Conservation (phyloP, 768 basidiomycete species). For the Termitomyces sp. region DNA sequence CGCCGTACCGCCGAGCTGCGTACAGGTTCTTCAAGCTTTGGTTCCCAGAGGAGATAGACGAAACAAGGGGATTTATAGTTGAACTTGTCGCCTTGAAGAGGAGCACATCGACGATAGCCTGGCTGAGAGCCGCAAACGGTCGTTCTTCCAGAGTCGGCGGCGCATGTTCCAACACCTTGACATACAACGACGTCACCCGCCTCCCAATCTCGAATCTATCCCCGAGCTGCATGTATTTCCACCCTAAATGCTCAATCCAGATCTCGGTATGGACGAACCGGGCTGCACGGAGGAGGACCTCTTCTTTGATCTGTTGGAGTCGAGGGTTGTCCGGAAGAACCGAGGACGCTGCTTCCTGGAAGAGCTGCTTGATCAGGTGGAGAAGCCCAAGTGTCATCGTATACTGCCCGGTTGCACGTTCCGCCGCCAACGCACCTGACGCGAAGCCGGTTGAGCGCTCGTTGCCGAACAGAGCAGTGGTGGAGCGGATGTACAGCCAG, state of each 20-base stretch:
- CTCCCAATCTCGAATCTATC: conserved; percentile 82
- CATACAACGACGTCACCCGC: conserved; percentile 60
- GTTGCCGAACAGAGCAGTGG: conserved; percentile 69
- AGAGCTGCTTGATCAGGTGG: conserved; percentile 68
- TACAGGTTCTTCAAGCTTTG: conserved; percentile 57
- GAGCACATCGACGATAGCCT: conserved; percentile 62
- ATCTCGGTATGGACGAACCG: conserved; percentile 81
- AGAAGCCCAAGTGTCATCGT: conserved; percentile 79
- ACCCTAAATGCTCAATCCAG: conserved; percentile 80
- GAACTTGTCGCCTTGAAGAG: conserved; percentile 72
- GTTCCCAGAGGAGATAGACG: conserved; percentile 57
- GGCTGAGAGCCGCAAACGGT: conserved; percentile 57
- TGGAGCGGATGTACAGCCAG: conserved; percentile 84
- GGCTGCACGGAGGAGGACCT: conserved; percentile 73
- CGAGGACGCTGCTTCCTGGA: conserved; percentile 64
- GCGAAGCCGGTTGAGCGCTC: conserved; percentile 50
- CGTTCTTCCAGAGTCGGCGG: conserved; percentile 46
- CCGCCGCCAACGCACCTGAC: conserved; percentile 60
- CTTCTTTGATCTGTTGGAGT: conserved; percentile 72
- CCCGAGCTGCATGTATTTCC: conserved; percentile 80
- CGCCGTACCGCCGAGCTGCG: conserved; percentile 57
- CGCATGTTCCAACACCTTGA: conserved; percentile 57
- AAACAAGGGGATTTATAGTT: conserved; percentile 75
- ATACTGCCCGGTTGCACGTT: conserved; percentile 69
- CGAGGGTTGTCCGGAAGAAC: conserved; percentile 51